Evolutionary conservation across 208 protist species (phyloP).

Genomic region (Leishmania amazonensis): DNA sequence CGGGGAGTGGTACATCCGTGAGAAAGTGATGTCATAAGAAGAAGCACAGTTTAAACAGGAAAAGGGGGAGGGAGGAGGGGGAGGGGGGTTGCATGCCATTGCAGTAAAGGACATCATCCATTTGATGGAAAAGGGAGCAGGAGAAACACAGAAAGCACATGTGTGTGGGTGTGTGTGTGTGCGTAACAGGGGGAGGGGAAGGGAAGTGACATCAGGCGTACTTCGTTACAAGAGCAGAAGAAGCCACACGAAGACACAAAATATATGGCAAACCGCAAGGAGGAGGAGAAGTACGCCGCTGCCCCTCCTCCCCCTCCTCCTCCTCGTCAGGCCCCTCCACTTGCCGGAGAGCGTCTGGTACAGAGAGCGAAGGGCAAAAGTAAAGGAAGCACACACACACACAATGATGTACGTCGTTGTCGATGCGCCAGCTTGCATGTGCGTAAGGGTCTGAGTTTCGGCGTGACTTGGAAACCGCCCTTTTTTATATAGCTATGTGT

Average conservation of each 20-base stretch:
- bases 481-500: background rate
- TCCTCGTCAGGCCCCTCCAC: too few species aligned
- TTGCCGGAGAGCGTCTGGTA: background rate
- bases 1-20: background rate
- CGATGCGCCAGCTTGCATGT: background rate
- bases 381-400: too few species aligned
- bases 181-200: background rate
- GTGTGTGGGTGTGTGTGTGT: background rate
- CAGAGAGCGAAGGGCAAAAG: background rate
- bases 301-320: background rate
- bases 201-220: background rate
- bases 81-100: background rate
- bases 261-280: slow-evolving; percentile 3
- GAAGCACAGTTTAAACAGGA: background rate
- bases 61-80: too few species aligned
- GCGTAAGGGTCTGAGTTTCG: background rate
- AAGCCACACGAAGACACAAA: background rate
- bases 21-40: background rate
- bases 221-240: background rate
- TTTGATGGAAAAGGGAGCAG: background rate
- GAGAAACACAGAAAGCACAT: background rate
- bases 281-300: background rate
- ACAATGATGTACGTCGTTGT: background rate
- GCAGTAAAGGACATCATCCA: background rate
- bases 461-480: background rate